These are phyloP conservation scores for Nepenthes mirabilis DNA, from an alignment of 148 eudicot genomes.

Conservation along the genomic window DNA sequence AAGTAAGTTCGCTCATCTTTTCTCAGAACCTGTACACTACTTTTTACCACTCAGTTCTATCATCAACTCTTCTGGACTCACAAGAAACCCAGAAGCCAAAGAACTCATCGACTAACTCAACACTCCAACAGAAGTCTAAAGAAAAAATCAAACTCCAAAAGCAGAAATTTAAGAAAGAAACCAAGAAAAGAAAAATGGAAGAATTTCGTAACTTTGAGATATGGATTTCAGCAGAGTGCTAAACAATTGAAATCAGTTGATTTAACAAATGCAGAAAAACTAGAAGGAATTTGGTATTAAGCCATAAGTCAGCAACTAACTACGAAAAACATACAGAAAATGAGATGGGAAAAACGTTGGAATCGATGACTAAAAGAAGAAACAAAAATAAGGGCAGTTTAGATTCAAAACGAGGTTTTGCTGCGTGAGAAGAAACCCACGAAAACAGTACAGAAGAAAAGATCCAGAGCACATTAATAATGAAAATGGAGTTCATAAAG, in stretches of 20 bases:
- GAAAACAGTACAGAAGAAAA: slow-evolving; percentile 7
- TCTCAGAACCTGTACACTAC: not conserved
- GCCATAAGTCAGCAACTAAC: not conserved
- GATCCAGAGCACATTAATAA: not conserved
- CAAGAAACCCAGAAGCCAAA: not conserved
- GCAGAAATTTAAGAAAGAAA: slow-evolving; percentile 10
- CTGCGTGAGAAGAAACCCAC: not conserved
- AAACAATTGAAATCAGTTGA: too few relatives aligned
- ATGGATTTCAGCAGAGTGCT: too few relatives aligned
- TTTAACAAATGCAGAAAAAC: too few relatives aligned
- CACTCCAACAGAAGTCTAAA: not conserved
- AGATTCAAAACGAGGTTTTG: slow-evolving; percentile 43
- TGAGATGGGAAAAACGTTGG: slow-evolving; percentile 5
- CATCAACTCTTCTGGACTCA: not conserved
- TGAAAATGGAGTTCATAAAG: not conserved
- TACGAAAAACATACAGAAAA: not conserved
- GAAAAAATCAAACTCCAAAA: slow-evolving; percentile 2
- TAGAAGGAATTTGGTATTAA: not conserved
- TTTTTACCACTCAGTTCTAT: not conserved
- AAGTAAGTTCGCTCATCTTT: slow-evolving; percentile 29
- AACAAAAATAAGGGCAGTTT: slow-evolving; percentile 23
- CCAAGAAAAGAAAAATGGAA: too few relatives aligned
- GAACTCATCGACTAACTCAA: not conserved
- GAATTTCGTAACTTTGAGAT: too few relatives aligned
- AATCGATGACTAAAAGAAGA: slow-evolving; percentile 11